Evolutionary conservation across 2,329 filamentous ascomycete genomes (phyloP), one percentile per base, ranked within the genome.

Genomic region (Didymella keratinophila): DNA sequence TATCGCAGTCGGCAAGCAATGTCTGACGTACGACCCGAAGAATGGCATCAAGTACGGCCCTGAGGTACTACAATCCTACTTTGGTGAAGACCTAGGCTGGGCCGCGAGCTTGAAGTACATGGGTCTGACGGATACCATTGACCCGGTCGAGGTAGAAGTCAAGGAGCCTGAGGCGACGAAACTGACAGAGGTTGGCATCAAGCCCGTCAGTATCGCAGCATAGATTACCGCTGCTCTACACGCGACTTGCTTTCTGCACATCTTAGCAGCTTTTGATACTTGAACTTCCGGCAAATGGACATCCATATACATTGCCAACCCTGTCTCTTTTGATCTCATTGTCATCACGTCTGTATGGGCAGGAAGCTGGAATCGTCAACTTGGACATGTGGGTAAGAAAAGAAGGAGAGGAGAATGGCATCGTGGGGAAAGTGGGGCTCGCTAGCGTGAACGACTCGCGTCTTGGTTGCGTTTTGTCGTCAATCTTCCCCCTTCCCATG

Each of bases 1-100:
- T 0, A 76, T 93, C 3, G 89, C 89, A 0, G 81, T 93, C 1
- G 90, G 90, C 32, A 88, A 87, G 73, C 86, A 87, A 68, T 89
- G 87, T 1, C 80, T 92, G 1, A 83, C 85, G 1, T 91, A 87
- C 66, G 83, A 83, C 43, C 82, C 84, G 0, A 81, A 81, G 0
- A 79, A 78, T 1, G 88, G 88, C 0, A 85, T 86, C 42, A 79
- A 80, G 25, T 82, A 79, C 41, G 89, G 89, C 0, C 84, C 86
- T 60, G 86, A 91, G 48, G 80, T 89, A 12, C 82, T 87, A 81
- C 73, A 85, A 63, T 74, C 78, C 5, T 89, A 88, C 70, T 92
- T 93, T 73, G 83, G 86, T 18, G 81, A 89, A 50, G 89, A 92
- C 69, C 77, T 93, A 54, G 89, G 74, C 9, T 77, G 74, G 75